Conservation (phyloP, 805 yeast genomes). For the Cephaloascus albidus region DNA sequence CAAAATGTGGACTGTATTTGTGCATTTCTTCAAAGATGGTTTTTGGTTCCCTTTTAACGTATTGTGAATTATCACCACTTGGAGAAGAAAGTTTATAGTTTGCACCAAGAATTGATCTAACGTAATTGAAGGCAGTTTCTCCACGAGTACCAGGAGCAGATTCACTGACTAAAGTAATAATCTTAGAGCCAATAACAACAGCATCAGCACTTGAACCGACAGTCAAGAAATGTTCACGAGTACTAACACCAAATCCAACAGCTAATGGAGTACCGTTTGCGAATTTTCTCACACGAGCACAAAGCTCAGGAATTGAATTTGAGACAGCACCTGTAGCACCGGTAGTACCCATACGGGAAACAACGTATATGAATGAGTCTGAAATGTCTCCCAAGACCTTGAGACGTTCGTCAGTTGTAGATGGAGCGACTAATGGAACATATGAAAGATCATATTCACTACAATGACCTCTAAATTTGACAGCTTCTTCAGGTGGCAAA, state of each 20-base stretch:
- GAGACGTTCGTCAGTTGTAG: constrained; percentile 87
- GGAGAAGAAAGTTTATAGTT: constrained; percentile 25
- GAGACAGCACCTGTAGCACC: constrained; percentile 72
- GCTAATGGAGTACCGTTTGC: constrained; percentile 79
- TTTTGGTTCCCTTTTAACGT: not conserved
- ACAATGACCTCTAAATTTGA: constrained; percentile 71
- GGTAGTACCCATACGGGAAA: constrained; percentile 96
- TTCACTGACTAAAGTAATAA: constrained; percentile 62
- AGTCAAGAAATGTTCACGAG: constrained; percentile 77
- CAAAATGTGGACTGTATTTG: constrained; percentile 71
- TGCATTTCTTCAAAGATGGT: constrained; percentile 39
- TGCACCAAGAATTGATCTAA: constrained; percentile 58
- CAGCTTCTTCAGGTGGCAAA: constrained; percentile 96
- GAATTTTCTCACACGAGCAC: constrained; percentile 65
- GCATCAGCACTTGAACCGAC: constrained; percentile 87
- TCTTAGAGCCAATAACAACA: constrained; percentile 89
- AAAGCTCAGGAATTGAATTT: constrained; percentile 53
- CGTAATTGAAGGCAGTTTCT: constrained; percentile 56
- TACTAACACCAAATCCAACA: constrained; percentile 95
- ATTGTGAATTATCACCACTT: constrained; percentile 7
- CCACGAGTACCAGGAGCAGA: constrained; percentile 54
- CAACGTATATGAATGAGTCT: constrained; percentile 93
- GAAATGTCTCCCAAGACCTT: constrained; percentile 74
- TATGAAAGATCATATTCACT: constrained; percentile 63
- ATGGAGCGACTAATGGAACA: constrained; percentile 93